Conservation (phyloP, 2,329 filamentous ascomycete genomes). For the Saccharata proteae region DNA sequence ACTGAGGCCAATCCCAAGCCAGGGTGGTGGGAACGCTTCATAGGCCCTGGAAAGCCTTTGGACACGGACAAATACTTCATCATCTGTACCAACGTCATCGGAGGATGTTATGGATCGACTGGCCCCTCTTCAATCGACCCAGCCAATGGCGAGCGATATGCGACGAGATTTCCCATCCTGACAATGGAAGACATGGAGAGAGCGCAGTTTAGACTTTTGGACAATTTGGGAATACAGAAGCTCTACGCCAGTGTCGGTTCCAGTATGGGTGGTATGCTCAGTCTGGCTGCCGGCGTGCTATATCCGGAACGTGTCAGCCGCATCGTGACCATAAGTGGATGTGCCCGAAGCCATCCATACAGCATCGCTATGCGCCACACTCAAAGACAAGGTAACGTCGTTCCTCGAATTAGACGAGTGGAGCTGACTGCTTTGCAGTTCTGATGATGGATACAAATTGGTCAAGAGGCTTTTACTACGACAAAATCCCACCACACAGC, state of each 20-base stretch:
- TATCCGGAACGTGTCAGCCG: slow-evolving; percentile 72
- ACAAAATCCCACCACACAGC: slow-evolving; percentile 73
- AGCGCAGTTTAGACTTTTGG: slow-evolving; percentile 82
- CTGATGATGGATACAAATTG: slow-evolving; percentile 99
- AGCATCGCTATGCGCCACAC: slow-evolving; percentile 98
- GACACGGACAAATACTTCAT: slow-evolving; percentile 88
- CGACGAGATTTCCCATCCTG: slow-evolving; percentile 87
- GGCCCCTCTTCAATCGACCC: slow-evolving; percentile 83
- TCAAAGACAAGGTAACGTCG: slow-evolving; percentile 65
- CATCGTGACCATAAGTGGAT: slow-evolving; percentile 83
- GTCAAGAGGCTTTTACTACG: slow-evolving; percentile 84
- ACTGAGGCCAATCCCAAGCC: slow-evolving; percentile 76
- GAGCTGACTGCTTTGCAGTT: slow-evolving; percentile 34
- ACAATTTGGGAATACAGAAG: slow-evolving; percentile 61
- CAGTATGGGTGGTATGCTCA: slow-evolving; percentile 98
- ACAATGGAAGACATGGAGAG: slow-evolving; percentile 97
- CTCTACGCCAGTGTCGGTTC: slow-evolving; percentile 88
- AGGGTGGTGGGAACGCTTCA: slow-evolving; percentile 99
- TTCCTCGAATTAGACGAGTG: neutral
- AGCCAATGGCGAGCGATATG: slow-evolving; percentile 75
- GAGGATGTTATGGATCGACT: slow-evolving; percentile 91
- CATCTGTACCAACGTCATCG: slow-evolving; percentile 93
- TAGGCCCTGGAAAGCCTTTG: slow-evolving; percentile 71
- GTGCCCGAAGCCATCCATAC: slow-evolving; percentile 89
- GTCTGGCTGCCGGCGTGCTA: slow-evolving; percentile 71